Base-by-base conservation (phyloP, 2,329 filamentous ascomycete species). In the Colletotrichum phormii region DNA sequence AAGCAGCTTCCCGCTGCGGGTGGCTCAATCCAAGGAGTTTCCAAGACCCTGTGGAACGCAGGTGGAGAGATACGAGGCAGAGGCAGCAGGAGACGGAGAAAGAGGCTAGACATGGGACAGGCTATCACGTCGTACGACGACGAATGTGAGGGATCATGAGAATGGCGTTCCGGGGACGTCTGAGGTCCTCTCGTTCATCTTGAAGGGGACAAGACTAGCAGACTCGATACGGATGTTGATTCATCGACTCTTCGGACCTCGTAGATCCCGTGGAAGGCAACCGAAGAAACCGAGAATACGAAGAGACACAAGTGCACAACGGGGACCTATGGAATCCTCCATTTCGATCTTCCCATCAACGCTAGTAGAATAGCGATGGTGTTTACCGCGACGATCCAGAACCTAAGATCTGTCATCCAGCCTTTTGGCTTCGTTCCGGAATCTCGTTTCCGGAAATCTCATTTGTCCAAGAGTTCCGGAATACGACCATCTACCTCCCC, bases 1-100 rank as follows among this genome's bases (percentile, higher is more conserved):
- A 61, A 15, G 69, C 64, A 73, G 61, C 69, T 64, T 72, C 31
- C 72, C 64, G 72, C 60, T 65, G 69, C 69, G 51, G n/a, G 35
- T 22, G 51, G 59, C 69, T 62, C 49, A 57, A 74, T 72, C 49
- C 64, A 70, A 31, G 42, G 24, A 24, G 11, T 4, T 29, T 24
- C 18, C n/a, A 57, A 26, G 35, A 49, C 46, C 57, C 64, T 33
- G 60, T 61, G 66, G 55, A 70, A 72, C 65, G 15, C 29, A 49
- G 26, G 64, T 11, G 15, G n/a, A 35, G 29, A 13, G 15, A 42
- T 22, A 24, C 15, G 37, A 63, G 26, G 26, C n/a, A 49, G 59
- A 26, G 61, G 42, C 42, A 26, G 46, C 4, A 37, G 22, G 37
- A 22, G 37, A 22, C n/a, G 61, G n/a, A 29, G 37, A 33, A 37